phyloP scores from a whole-genome alignment of 305 asterid species.

The Solanum hybrid region DNA sequence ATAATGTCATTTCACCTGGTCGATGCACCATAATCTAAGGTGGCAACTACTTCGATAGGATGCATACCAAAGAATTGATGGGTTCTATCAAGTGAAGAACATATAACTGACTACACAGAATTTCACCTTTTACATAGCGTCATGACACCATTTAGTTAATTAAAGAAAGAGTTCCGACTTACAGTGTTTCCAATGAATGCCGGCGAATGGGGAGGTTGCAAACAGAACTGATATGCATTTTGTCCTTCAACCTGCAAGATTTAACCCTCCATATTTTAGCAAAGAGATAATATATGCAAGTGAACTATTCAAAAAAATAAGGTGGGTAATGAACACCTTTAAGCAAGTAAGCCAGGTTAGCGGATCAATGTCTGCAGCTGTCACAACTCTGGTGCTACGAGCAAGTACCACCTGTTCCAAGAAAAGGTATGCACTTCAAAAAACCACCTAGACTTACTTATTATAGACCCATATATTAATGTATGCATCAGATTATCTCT shows the following conservation, averaged over 20 bases:
- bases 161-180: conserved; percentile 18
- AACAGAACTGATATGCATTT: conserved; percentile 77
- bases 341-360: conserved; percentile 62
- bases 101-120: neutral
- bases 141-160: neutral
- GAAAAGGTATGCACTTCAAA: neutral
- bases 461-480: neutral
- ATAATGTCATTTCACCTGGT: neutral
- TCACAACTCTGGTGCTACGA: conserved; percentile 75
- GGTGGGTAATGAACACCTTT: conserved; percentile 36
- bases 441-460: neutral
- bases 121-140: neutral
- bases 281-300: neutral
- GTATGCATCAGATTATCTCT: neutral
- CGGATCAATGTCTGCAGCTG: conserved; percentile 62
- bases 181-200: conserved; percentile 97
- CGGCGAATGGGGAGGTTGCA: conserved; percentile 86
- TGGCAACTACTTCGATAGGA: neutral
- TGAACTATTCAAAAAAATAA: neutral
- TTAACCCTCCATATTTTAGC: neutral
- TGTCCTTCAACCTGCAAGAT: conserved; percentile 51
- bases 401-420: conserved; percentile 79
- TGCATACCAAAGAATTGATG: neutral
- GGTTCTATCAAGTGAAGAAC: neutral
- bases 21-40: neutral